These are phyloP conservation scores for Gyromitra esculenta DNA, from an alignment of 2,329 filamentous ascomycete genomes.

Conservation along the genomic window DNA sequence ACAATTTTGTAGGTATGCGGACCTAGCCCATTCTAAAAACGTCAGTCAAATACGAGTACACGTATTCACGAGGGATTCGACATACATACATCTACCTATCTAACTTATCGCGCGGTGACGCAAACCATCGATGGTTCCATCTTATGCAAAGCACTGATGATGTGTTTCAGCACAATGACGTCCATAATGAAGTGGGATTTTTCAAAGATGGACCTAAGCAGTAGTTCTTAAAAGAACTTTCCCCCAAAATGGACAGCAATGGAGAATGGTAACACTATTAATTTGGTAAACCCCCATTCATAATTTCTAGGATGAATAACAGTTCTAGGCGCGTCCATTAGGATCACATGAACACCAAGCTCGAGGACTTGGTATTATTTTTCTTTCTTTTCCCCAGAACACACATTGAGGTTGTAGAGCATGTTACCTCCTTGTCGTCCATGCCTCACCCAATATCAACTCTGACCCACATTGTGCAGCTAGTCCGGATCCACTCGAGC, in stretches of 20 bases:
- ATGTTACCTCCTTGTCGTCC: not conserved
- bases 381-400: not conserved
- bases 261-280: not conserved
- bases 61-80: constrained; percentile 22
- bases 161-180: constrained; percentile 18
- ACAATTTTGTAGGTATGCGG: too few species aligned
- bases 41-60: not conserved
- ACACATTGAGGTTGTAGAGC: not conserved
- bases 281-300: not conserved
- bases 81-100: not conserved
- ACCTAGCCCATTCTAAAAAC: too few species aligned
- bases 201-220: not conserved
- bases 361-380: not conserved
- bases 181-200: constrained; percentile 8
- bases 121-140: constrained; percentile 20
- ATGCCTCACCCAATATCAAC: not conserved
- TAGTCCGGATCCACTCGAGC: not conserved
- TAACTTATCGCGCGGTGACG: constrained; percentile 2
- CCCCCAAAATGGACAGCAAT: not conserved
- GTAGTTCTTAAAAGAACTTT: not conserved
- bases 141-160: constrained; percentile 24
- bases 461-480: not conserved
- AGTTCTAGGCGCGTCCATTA: not conserved
- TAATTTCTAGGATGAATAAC: not conserved
- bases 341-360: not conserved